These are phyloP conservation scores for Mycena leptocephala DNA, from an alignment of 768 basidiomycete genomes.

Conservation along the genomic window DNA sequence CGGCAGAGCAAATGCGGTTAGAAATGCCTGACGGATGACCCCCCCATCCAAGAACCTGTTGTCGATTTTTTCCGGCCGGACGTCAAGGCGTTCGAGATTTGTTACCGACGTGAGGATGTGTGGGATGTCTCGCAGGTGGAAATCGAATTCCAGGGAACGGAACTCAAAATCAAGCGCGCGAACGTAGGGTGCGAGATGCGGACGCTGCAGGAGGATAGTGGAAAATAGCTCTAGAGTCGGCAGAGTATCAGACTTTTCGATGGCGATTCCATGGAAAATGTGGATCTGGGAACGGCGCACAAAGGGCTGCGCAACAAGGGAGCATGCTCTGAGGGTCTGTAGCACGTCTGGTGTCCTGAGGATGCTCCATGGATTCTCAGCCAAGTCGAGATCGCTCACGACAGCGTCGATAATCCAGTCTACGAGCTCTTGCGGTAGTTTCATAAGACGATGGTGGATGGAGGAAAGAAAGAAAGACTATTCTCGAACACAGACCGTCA, in stretches of 20 bases:
- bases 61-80: background rate
- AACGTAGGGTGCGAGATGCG: conserved; percentile 20
- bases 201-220: background rate
- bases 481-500: too few relatives aligned
- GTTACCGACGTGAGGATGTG: conserved; percentile 5
- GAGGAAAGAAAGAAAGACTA: too few relatives aligned
- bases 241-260: too few relatives aligned
- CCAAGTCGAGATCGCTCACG: background rate
- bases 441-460: background rate
- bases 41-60: background rate
- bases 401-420: conserved; percentile 23
- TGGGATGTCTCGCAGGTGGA: background rate
- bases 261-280: conserved; percentile 18
- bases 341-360: background rate
- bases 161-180: conserved; percentile 17
- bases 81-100: conserved; percentile 20
- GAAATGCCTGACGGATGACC: background rate
- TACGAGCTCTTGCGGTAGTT: conserved; percentile 25
- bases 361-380: conserved; percentile 15
- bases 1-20: background rate
- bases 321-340: conserved; percentile 16
- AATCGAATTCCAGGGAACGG: background rate
- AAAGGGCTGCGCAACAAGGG: conserved; percentile 21
- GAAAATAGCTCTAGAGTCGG: too few relatives aligned
- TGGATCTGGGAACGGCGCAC: conserved; percentile 24